Evolutionary conservation across 768 basidiomycete genomes (phyloP).

Genomic region (Calocera viscosa): DNA sequence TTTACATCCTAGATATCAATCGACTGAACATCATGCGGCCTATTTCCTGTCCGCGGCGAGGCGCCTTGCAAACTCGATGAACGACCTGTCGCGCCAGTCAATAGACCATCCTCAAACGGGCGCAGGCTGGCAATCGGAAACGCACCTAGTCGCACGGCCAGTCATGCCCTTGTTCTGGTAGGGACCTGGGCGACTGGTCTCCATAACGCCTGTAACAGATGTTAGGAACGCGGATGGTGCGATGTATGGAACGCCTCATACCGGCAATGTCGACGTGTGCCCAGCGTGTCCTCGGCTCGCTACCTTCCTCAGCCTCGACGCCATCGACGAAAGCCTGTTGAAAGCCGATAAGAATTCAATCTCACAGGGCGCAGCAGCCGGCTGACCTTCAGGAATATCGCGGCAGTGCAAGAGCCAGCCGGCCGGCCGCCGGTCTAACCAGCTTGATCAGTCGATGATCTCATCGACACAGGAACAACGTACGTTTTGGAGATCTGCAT

Average conservation of each 20-base stretch:
- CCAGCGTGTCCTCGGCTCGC: slow-evolving; percentile 50
- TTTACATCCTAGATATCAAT: too few species aligned
- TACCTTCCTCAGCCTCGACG: slow-evolving; percentile 48
- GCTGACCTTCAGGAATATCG: slow-evolving; percentile 59
- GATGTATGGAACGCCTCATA: neutral
- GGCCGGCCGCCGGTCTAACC: slow-evolving; percentile 54
- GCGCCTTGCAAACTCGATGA: slow-evolving; percentile 22
- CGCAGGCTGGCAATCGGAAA: neutral
- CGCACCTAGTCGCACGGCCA: slow-evolving; percentile 64
- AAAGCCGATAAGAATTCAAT: neutral
- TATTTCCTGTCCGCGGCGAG: slow-evolving; percentile 8
- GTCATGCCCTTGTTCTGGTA: slow-evolving; percentile 71
- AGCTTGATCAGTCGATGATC: slow-evolving; percentile 60
- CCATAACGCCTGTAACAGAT: neutral
- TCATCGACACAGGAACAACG: neutral
- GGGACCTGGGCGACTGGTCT: slow-evolving; percentile 42
- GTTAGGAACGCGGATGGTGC: neutral
- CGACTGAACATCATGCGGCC: neutral
- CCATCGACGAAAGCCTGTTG: slow-evolving; percentile 55
- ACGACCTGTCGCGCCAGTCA: slow-evolving; percentile 12
- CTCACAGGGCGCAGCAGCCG: neutral
- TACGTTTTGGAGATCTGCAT: neutral
- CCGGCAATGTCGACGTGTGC: slow-evolving; percentile 73
- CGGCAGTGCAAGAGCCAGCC: slow-evolving; percentile 67
- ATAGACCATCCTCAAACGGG: neutral